Evolutionary conservation across 2,329 filamentous ascomycete species (phyloP).

Genomic region (Hypoxylon sp.): DNA sequence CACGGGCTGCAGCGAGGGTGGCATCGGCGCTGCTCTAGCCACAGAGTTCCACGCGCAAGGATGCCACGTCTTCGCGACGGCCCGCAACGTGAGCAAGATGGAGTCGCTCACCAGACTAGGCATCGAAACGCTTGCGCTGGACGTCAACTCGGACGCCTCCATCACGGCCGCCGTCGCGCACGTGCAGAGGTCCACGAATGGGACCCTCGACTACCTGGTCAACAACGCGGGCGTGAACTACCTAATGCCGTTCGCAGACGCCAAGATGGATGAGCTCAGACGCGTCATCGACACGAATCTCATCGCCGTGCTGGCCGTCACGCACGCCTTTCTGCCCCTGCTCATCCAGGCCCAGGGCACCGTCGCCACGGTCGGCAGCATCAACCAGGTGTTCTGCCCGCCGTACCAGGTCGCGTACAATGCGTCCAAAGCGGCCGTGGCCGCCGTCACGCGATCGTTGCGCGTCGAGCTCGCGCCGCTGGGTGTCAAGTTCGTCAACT

Average conservation of each 20-base stretch:
- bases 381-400: conserved; percentile 45
- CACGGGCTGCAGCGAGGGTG: conserved; percentile 47
- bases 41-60: conserved; percentile 45
- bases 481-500: conserved; percentile 44
- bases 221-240: conserved; percentile 42
- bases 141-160: conserved; percentile 43
- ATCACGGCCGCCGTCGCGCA: conserved; percentile 33
- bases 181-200: conserved; percentile 29
- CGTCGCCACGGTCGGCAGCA: conserved; percentile 43
- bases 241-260: conserved; percentile 40
- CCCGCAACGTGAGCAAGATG: conserved; percentile 42
- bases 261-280: conserved; percentile 29
- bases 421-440: conserved; percentile 45
- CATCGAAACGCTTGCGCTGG: conserved; percentile 42
- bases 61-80: conserved; percentile 46
- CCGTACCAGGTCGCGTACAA: conserved; percentile 46
- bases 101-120: conserved; percentile 36
- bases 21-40: conserved; percentile 46
- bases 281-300: conserved; percentile 44
- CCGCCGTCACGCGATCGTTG: conserved; percentile 38
- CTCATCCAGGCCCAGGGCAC: conserved; percentile 39
- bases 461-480: conserved; percentile 47
- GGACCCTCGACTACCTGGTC: conserved; percentile 40
- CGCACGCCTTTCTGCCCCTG: conserved; percentile 46
- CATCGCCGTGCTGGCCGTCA: conserved; percentile 44